Conservation (phyloP, 352 stramenopile species). For the Achlya hypogyna region DNA sequence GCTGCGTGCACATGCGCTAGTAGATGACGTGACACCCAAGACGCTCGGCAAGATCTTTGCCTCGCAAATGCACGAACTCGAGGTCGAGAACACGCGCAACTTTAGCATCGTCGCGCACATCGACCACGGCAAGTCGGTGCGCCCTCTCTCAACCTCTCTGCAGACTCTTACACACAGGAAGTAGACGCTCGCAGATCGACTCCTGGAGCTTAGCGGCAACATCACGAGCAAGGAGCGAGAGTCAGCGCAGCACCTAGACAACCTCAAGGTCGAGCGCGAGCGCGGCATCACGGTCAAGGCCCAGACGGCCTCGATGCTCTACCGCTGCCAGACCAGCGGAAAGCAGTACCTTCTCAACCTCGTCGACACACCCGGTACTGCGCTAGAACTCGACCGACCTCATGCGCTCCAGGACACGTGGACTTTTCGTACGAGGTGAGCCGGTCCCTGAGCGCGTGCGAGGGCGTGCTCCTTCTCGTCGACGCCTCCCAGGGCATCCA, state of each 20-base stretch:
- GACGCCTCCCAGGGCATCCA: slow-evolving; percentile 97
- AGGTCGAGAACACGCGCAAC: slow-evolving; percentile 77
- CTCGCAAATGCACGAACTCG: slow-evolving; percentile 45
- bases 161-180: not conserved
- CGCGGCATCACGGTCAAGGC: slow-evolving; percentile 99
- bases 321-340: slow-evolving; percentile 43
- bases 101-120: slow-evolving; percentile 90
- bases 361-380: slow-evolving; percentile 89
- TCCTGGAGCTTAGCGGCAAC: slow-evolving; percentile 86
- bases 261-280: slow-evolving; percentile 93
- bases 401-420: slow-evolving; percentile 69
- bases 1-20: not conserved
- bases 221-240: slow-evolving; percentile 79
- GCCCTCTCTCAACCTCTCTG: slow-evolving; percentile 11
- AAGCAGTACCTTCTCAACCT: slow-evolving; percentile 94
- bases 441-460: slow-evolving; percentile 91
- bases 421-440: slow-evolving; percentile 99
- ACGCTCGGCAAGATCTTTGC: slow-evolving; percentile 55
- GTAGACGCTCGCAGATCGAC: slow-evolving; percentile 80
- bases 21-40: slow-evolving; percentile 30
- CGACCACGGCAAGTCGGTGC: slow-evolving; percentile 86
- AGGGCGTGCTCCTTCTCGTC: slow-evolving; percentile 97
- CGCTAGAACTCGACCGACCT: too few species aligned
- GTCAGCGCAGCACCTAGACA: slow-evolving; percentile 85
- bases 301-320: slow-evolving; percentile 95